Evolutionary conservation across 495 filamentous ascomycete species (phyloP).

Genomic region (Annulohypoxylon stygium): DNA sequence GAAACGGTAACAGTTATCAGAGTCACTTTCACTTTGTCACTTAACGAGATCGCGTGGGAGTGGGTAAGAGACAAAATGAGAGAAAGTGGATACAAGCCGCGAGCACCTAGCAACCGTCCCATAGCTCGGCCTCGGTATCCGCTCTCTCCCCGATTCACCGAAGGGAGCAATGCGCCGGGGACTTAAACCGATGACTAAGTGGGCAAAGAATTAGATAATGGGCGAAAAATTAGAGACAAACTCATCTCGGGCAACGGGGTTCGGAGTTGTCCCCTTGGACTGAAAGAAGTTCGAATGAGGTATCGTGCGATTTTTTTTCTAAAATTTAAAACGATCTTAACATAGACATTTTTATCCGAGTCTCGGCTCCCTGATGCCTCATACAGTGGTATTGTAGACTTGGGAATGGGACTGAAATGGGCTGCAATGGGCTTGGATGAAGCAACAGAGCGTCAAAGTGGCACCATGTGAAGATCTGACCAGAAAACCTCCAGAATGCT

Average conservation of each 20-base stretch:
- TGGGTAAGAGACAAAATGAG: conserved; percentile 17
- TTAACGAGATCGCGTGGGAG: conserved; percentile 33
- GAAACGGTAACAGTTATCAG: neutral
- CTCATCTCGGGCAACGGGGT: conserved; percentile 15
- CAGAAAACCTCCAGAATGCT: conserved; percentile 25
- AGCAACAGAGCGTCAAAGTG: conserved; percentile 26
- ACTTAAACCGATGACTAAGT: neutral
- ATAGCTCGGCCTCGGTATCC: conserved; percentile 32
- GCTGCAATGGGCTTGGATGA: neutral
- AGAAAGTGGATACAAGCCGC: conserved; percentile 24
- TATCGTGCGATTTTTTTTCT: conserved; percentile 18
- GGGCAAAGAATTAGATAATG: neutral
- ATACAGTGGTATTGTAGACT: neutral
- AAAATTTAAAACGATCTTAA: neutral
- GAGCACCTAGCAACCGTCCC: neutral
- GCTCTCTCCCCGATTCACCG: conserved; percentile 35
- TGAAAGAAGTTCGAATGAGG: conserved; percentile 9
- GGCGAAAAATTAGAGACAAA: neutral
- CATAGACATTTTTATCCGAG: neutral
- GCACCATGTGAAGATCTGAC: conserved; percentile 46
- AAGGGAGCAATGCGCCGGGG: conserved; percentile 1
- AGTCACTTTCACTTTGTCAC: neutral
- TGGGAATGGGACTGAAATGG: neutral
- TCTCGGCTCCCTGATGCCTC: conserved; percentile 1
- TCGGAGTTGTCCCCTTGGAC: conserved; percentile 29